Evolutionary conservation across 108 stramenopile genomes (phyloP).

Genomic region (Skeletonema costatum): DNA sequence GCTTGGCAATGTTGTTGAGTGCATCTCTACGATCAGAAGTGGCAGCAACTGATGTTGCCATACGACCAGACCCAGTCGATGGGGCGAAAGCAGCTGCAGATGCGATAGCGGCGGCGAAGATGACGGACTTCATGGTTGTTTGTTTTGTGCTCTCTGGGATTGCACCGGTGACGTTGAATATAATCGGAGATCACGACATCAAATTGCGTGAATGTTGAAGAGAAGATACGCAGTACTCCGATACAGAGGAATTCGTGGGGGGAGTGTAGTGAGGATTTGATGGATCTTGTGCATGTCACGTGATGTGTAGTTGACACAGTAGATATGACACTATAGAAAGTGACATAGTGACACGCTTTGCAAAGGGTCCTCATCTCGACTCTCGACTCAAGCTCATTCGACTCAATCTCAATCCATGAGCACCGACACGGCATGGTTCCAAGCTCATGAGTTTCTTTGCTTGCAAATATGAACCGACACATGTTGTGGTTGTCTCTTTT

Average conservation of each 20-base stretch:
- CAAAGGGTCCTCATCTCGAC: no score
- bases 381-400: no score
- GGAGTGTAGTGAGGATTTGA: background rate
- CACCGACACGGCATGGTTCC: no score
- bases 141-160: background rate
- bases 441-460: no score
- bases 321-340: no score
- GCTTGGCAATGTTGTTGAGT: slow-evolving; percentile 39
- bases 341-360: no score
- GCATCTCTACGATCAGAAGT: slow-evolving; percentile 43
- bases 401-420: no score
- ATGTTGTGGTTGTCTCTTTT: no score
- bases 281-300: background rate
- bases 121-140: slow-evolving; percentile 32
- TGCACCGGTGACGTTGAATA: background rate
- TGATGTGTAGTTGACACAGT: background rate
- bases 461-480: no score
- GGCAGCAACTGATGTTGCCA: slow-evolving; percentile 31
- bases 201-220: background rate
- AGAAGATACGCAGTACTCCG: background rate
- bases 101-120: slow-evolving; percentile 23
- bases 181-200: background rate
- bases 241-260: background rate
- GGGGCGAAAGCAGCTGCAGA: slow-evolving; percentile 32
- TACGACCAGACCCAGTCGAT: slow-evolving; percentile 14